Evolutionary conservation across 2,329 filamentous ascomycete species (phyloP).

Genomic region (Ophiocordyceps unilateralis): DNA sequence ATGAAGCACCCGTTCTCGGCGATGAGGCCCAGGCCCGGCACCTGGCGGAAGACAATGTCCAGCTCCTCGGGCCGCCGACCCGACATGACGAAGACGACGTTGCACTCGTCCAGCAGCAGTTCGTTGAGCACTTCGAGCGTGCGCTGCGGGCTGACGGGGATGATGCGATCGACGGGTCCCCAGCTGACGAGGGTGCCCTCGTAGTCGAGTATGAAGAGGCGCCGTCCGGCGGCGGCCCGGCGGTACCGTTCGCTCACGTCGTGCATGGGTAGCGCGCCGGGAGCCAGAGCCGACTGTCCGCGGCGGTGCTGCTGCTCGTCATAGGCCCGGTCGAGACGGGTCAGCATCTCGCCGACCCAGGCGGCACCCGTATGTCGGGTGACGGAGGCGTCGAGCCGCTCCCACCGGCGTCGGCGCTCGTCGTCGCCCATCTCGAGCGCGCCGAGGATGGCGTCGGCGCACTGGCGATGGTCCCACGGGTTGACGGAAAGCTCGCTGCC

Average conservation of each 20-base stretch:
- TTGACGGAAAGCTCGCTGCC: conserved; percentile 74
- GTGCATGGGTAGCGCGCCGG: conserved; percentile 60
- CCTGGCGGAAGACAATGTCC: conserved; percentile 67
- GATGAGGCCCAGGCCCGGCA: conserved; percentile 73
- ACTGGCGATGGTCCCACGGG: conserved; percentile 86
- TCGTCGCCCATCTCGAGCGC: conserved; percentile 65
- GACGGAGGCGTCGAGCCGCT: conserved; percentile 54
- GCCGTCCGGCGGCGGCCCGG: conserved; percentile 40
- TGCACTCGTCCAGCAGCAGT: conserved; percentile 60
- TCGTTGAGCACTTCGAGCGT: conserved; percentile 73
- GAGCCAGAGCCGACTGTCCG: conserved; percentile 69
- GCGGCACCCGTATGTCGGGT: conserved; percentile 67
- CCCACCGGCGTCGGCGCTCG: conserved; percentile 62
- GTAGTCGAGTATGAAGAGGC: conserved; percentile 83
- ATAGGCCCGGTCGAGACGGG: conserved; percentile 56
- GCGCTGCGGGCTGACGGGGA: conserved; percentile 67
- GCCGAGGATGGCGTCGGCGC: conserved; percentile 67
- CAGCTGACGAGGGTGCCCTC: conserved; percentile 84
- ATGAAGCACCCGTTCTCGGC: conserved; percentile 92
- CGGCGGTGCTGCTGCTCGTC: conserved; percentile 74
- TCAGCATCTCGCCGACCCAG: conserved; percentile 67
- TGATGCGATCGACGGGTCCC: conserved; percentile 69
- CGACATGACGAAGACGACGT: conserved; percentile 89
- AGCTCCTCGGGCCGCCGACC: conserved; percentile 75
- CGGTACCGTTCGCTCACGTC: conserved; percentile 50